phyloP scores from a whole-genome alignment of 2,329 filamentous ascomycete genomes.

The Colletotrichum zoysiae region DNA sequence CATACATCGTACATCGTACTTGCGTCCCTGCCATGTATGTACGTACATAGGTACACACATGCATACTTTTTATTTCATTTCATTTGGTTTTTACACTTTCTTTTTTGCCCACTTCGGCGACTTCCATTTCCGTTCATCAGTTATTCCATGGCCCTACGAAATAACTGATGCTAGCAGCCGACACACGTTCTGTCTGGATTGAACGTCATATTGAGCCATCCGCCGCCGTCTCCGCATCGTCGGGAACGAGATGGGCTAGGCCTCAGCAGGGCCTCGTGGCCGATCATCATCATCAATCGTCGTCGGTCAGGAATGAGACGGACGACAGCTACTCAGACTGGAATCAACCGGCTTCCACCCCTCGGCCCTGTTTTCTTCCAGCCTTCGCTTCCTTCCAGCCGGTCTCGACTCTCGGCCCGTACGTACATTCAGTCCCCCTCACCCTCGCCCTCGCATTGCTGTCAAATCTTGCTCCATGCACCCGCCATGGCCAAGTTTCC shows the following conservation, averaged over 20 bases:
- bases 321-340: constrained; percentile 27
- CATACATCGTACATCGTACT: too few species aligned
- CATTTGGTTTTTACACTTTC: background rate
- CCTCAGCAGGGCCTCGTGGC: constrained; percentile 1
- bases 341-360: constrained; percentile 30
- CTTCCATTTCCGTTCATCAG: background rate
- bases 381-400: constrained; percentile 7
- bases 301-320: constrained; percentile 28
- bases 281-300: constrained; percentile 15
- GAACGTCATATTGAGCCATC: constrained; percentile 18
- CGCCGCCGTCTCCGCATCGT: constrained; percentile 4
- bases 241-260: background rate
- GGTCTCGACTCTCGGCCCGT: constrained; percentile 27
- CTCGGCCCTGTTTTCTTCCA: constrained; percentile 24
- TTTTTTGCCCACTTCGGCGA: background rate
- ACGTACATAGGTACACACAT: too few species aligned
- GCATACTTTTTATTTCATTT: background rate
- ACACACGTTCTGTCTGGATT: background rate
- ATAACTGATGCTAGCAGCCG: background rate
- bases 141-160: background rate
- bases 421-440: constrained; percentile 18
- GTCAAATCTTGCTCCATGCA: constrained; percentile 14
- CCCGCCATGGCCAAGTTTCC: background rate
- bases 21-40: too few species aligned
- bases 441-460: background rate